Evolutionary conservation across 495 filamentous ascomycete species (phyloP), one percentile per base, ranked within the genome.

Genomic region (Neurospora sp.): DNA sequence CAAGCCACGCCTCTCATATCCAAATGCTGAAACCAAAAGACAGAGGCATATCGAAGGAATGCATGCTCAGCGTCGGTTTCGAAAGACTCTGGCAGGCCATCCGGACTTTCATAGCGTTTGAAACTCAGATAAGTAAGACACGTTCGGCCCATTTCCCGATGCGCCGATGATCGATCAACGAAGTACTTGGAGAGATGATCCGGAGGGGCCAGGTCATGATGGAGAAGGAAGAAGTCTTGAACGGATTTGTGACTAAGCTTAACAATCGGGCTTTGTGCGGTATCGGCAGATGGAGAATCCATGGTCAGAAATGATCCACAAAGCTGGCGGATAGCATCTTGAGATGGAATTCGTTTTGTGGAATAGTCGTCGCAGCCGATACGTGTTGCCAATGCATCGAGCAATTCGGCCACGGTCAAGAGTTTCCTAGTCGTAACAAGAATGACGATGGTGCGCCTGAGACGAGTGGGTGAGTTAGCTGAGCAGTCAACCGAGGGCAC

Each of bases 371-470:
- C 10, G 23, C 41, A 39, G 71, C 39, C 41, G 20, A 27, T 31
- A 7, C 27, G 27, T 6, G 46, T 44, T 12, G 71, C 71, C 23
- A 72, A 46, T 20, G 41, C 71, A 49, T 72, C 71, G 9, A 37
- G 71, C 35, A 72, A 23, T 16, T 80, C 79, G 66, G 73, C 72
- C 20, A 79, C 40, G 18, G 71, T 71, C n/a, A 81, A 23, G 6
- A 79, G 74, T 49, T 80, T 77, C 20, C 54, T 71, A 12, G 78
- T 74, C 8, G 72, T 39, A 27, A 74, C 73, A 14, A 81, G 39
- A 70, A 80, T 78, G 37, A 77, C 70, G 70, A 80, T 77, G 16
- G 78, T 78, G n/a, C 66, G 72, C 46, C 76, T 78, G 44, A 4
- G 71, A 38, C 44, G 44, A 69, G 20, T 40, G 23, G 44, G 44